Evolutionary conservation across 2,329 filamentous ascomycete species (phyloP).

Genomic region (Eurotiales sp.): DNA sequence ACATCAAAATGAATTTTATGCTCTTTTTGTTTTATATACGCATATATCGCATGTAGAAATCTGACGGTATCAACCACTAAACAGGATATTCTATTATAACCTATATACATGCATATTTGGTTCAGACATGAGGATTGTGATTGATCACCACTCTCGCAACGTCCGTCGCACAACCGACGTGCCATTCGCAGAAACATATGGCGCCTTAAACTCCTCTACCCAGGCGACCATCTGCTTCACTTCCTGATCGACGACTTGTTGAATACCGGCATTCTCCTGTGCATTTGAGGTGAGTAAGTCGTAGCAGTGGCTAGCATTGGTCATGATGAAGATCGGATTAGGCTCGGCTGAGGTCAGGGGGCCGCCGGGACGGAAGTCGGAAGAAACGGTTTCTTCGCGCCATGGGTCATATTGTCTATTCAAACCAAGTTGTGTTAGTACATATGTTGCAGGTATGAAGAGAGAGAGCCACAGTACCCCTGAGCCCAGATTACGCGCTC

Average conservation of each 20-base stretch:
- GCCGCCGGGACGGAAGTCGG: slow-evolving; percentile 52
- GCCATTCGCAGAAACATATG: not conserved
- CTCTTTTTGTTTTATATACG: not conserved
- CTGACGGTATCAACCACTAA: no score
- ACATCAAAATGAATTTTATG: not conserved
- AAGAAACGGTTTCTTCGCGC: slow-evolving; percentile 53
- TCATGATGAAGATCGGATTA: slow-evolving; percentile 53
- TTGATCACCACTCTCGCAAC: not conserved
- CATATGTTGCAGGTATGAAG: not conserved
- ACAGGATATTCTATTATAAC: no score
- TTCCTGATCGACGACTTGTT: slow-evolving; percentile 49
- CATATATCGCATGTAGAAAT: not conserved
- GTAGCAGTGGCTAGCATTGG: slow-evolving; percentile 54
- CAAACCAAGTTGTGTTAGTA: slow-evolving; percentile 8
- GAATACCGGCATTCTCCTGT: slow-evolving; percentile 44
- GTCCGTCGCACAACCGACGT: not conserved
- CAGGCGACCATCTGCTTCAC: slow-evolving; percentile 52
- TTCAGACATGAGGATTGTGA: not conserved
- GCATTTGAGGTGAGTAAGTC: slow-evolving; percentile 50
- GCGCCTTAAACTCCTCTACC: slow-evolving; percentile 49
- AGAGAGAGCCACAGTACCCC: slow-evolving; percentile 33
- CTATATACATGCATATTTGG: not conserved
- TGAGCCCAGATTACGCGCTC: slow-evolving; percentile 57
- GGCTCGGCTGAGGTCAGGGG: slow-evolving; percentile 46
- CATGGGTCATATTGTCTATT: slow-evolving; percentile 56